phyloP scores from a whole-genome alignment of 2,329 filamentous ascomycete species.

The Cladosporium sp. region DNA sequence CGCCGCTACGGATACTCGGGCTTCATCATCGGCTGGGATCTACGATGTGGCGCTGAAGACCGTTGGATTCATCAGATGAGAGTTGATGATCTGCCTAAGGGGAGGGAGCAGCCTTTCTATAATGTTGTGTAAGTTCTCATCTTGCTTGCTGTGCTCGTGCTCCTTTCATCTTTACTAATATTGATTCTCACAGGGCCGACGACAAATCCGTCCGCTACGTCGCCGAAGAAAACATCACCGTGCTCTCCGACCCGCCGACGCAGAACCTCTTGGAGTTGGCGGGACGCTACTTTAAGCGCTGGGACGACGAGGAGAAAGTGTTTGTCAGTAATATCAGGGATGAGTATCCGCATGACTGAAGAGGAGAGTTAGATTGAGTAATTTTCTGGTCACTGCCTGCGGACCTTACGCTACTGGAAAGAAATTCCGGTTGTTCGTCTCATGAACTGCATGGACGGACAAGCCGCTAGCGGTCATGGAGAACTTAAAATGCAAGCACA shows the following conservation, averaged over 20 bases:
- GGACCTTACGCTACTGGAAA: no score
- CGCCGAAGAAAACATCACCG: constrained; percentile 76
- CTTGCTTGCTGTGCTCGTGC: no score
- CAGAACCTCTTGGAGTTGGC: constrained; percentile 64
- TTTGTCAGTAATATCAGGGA: constrained; percentile 85
- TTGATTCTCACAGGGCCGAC: constrained; percentile 53
- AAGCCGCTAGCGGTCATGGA: no score
- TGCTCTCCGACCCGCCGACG: constrained; percentile 47
- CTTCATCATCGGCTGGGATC: constrained; percentile 85
- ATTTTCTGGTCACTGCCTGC: no score
- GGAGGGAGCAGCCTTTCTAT: constrained; percentile 73
- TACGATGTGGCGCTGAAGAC: constrained; percentile 58
- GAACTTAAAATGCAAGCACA: no score
- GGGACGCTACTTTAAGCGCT: constrained; percentile 86
- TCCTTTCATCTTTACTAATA: neutral
- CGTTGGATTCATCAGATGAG: constrained; percentile 65
- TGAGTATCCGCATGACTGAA: constrained; percentile 81
- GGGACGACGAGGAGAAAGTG: constrained; percentile 62
- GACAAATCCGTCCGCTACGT: constrained; percentile 73
- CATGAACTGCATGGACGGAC: no score
- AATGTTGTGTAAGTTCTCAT: constrained; percentile 72
- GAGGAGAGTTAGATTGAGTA: no score
- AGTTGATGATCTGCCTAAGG: constrained; percentile 61
- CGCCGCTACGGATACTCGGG: constrained; percentile 76
- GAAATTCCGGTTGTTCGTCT: no score